Evolutionary conservation across 2,329 filamentous ascomycete species (phyloP).

Genomic region (Stemphylium vesicarium): DNA sequence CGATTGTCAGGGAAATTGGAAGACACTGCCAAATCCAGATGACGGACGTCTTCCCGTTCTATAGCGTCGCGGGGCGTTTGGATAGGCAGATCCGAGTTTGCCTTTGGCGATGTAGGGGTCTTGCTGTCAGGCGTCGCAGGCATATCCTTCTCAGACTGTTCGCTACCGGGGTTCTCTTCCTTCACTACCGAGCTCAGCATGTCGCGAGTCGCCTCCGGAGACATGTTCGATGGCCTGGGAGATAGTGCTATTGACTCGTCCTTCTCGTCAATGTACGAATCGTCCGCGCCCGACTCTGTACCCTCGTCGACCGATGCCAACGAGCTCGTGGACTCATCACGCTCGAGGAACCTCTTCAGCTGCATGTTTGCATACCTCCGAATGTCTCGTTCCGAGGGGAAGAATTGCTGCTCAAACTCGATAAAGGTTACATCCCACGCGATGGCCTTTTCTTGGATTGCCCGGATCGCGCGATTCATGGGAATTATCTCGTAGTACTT

Average conservation of each 20-base stretch:
- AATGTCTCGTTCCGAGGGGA: constrained; percentile 95
- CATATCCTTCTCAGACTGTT: constrained; percentile 13
- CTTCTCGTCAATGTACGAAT: constrained; percentile 40
- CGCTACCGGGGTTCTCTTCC: constrained; percentile 58
- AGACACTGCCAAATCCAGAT: constrained; percentile 66
- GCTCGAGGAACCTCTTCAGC: constrained; percentile 90
- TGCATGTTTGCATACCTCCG: constrained; percentile 89
- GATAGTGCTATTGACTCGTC: constrained; percentile 36
- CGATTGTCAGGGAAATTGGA: constrained; percentile 43
- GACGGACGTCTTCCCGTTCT: constrained; percentile 63
- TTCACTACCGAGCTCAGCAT: constrained; percentile 70
- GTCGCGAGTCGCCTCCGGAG: constrained; percentile 67
- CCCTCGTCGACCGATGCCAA: constrained; percentile 72
- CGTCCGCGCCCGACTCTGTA: constrained; percentile 53
- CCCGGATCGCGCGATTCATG: constrained; percentile 84
- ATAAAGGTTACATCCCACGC: constrained; percentile 92
- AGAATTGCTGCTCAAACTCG: constrained; percentile 90
- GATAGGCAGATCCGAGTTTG: constrained; percentile 27
- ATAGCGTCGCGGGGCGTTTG: constrained; percentile 44
- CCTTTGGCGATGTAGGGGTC: constrained; percentile 16
- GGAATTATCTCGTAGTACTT: constrained; percentile 98
- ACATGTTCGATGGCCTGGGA: constrained; percentile 53
- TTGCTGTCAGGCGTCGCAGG: constrained; percentile 8
- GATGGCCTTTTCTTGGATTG: constrained; percentile 89
- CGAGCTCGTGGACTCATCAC: constrained; percentile 78